Evolutionary conservation across 2,329 filamentous ascomycete genomes (phyloP), one percentile per base, ranked within the genome.

Genomic region (Macrophomina tecta): DNA sequence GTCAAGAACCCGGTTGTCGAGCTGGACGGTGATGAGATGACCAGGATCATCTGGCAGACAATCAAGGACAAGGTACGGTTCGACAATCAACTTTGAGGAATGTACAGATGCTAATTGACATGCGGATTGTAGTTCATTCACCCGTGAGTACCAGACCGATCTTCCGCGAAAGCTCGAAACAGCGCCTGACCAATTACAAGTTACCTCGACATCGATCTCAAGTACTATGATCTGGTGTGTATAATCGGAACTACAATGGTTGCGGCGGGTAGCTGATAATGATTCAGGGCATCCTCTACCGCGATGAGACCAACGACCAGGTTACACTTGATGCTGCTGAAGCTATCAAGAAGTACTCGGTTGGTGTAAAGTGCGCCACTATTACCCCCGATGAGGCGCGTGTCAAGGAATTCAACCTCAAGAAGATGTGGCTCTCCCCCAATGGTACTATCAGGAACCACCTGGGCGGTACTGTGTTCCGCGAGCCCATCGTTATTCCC

Each of bases 381-480:
- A 99, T 99, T 84, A 99, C 95, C 51, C 95, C 95, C 46, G 95
- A 99, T 79, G 95, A 99, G 87, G 91, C 89, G 71, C 91, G 95
- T 79, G 94, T 99, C 36, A 87, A 98, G 85, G 95, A 98, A 83
- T 99, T 98, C 83, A 94, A 97, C 79, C 88, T 99, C 74, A 99
- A 98, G 91, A 90, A 98, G 85, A 98, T 98, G 95, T 99, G 95
- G 95, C 87, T 98, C 68, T 97, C 93, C 66, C 95, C 95, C 77
- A 99, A 99, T 81, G 95, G 95, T 78, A 99, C 88, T 69, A 90
- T 90, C 77, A 82, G 87, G 75, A 90, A 90, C 80, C 83, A 85
- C 74, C 83, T 89, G 80, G 94, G 94, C 75, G 95, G 95, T 77
- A 99, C 95, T 76, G 94, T 99, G 76, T 99, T 99, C 91, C 92